phyloP scores from a whole-genome alignment of 2,329 filamentous ascomycete species.

The Pestalotiopsis sp. region DNA sequence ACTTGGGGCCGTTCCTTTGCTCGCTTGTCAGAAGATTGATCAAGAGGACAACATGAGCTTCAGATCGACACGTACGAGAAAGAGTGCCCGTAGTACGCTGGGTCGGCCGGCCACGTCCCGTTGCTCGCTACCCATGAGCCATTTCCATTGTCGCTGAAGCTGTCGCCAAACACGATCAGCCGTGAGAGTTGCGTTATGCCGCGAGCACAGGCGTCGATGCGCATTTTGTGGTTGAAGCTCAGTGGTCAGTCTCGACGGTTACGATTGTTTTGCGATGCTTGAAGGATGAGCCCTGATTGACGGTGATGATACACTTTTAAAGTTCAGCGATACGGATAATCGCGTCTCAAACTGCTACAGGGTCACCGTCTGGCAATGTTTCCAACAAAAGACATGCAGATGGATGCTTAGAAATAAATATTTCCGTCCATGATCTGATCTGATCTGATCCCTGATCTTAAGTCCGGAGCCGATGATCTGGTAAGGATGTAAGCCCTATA shows the following conservation, averaged over 20 bases:
- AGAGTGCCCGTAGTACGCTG: neutral
- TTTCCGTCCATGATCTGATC: too few relatives aligned
- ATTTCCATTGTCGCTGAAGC: conserved; percentile 5
- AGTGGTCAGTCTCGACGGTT: neutral
- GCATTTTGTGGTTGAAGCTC: neutral
- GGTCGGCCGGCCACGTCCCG: neutral
- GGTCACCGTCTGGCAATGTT: too few relatives aligned
- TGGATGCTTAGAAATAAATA: too few relatives aligned
- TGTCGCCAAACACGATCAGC: neutral
- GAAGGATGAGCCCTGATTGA: neutral
- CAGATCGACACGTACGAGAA: neutral
- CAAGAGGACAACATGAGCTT: too few relatives aligned
- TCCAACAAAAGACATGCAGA: too few relatives aligned
- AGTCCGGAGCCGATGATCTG: too few relatives aligned
- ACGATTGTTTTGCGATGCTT: neutral
- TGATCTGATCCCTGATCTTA: too few relatives aligned
- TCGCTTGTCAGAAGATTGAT: neutral
- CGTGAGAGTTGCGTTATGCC: neutral
- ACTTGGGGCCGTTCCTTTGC: neutral
- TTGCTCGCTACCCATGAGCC: conserved; percentile 1
- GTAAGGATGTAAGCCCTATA: too few relatives aligned
- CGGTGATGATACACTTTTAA: too few relatives aligned
- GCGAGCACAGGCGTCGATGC: neutral
- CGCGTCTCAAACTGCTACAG: too few relatives aligned
- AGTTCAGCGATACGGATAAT: too few relatives aligned